A percentile compares a stretch with the other conserved stretches of the same genome.
Conservation (phyloP, 495 filamentous ascomycete species). For the Usnea hakonensis region DNA sequence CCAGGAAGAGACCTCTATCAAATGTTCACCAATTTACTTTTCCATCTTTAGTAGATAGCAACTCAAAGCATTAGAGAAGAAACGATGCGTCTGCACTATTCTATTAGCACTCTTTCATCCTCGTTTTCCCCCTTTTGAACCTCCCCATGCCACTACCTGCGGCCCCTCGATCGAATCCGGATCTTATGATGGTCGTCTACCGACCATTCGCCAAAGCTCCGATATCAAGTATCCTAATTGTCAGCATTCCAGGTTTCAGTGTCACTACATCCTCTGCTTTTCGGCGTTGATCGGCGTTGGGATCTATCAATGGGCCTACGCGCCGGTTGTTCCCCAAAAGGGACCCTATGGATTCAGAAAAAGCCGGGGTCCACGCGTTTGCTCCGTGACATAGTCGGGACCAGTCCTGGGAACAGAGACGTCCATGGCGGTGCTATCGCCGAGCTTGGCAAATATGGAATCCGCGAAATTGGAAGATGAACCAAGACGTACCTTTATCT, state of each 20-base stretch:
- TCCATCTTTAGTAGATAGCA: constrained; percentile 4
- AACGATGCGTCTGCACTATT: neutral
- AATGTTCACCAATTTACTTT: too few species aligned
- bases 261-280: neutral
- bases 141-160: constrained; percentile 3
- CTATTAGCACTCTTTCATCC: neutral
- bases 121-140: constrained; percentile 4
- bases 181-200: neutral
- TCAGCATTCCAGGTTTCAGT: neutral
- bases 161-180: neutral
- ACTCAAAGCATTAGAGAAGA: constrained; percentile 8
- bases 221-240: neutral
- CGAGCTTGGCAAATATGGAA: neutral
- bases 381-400: constrained; percentile 17
- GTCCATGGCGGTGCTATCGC: neutral
- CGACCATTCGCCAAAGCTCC: neutral
- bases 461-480: neutral
- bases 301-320: constrained; percentile 2
- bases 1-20: too few species aligned
- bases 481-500: neutral
- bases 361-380: constrained; percentile 23
- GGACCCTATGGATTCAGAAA: constrained; percentile 24
- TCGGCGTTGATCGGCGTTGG: neutral
- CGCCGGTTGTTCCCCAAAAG: constrained; percentile 6
- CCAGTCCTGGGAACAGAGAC: constrained; percentile 14